phyloP scores from a whole-genome alignment of 257 asterid species.

The Gardenia jasminoides region DNA sequence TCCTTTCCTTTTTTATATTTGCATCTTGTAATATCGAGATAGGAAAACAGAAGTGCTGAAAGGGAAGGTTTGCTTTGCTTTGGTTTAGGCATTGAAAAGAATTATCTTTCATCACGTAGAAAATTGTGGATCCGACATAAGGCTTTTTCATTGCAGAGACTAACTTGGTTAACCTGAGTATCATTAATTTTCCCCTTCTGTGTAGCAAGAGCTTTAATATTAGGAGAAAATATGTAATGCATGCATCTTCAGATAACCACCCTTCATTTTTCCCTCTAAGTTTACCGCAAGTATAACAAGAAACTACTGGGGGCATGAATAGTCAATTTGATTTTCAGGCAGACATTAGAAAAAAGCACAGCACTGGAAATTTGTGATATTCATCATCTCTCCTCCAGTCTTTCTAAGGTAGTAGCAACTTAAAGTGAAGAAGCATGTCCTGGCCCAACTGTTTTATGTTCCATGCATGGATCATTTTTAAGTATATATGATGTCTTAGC shows the following conservation, averaged over 20 bases:
- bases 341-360: background rate
- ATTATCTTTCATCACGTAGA: background rate
- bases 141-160: background rate
- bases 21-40: background rate
- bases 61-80: background rate
- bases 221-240: background rate
- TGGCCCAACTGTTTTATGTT: background rate
- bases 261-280: background rate
- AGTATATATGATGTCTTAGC: background rate
- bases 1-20: background rate
- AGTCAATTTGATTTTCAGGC: background rate
- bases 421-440: background rate
- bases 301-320: background rate
- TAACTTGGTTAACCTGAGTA: background rate
- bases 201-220: too few species aligned
- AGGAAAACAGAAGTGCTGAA: background rate
- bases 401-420: background rate
- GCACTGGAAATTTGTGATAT: background rate
- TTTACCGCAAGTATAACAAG: too few species aligned
- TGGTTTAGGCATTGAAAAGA: background rate
- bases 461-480: background rate
- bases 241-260: background rate
- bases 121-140: background rate
- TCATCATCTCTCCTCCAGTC: background rate
- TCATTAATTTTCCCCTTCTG: background rate